A percentile compares a stretch with the other conserved stretches of the same genome.
Conservation (phyloP, 1,284 basidiomycete species). For the Ceratobasidium sp. region DNA sequence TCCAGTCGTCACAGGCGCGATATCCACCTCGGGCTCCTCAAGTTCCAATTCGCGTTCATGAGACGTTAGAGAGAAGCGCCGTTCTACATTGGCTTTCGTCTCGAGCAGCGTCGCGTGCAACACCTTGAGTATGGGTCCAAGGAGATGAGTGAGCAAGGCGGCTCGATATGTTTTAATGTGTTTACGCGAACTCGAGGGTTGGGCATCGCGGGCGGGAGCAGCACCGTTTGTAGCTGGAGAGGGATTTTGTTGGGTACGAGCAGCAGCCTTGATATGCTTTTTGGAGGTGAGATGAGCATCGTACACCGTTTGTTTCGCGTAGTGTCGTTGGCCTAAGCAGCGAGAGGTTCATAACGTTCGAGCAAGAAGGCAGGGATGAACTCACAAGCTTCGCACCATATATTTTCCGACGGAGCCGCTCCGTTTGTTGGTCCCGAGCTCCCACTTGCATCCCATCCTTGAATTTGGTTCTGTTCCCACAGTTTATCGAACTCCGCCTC, state of each 20-base stretch:
- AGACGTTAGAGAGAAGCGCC: constrained; percentile 94
- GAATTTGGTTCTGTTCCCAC: constrained; percentile 84
- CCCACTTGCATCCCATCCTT: constrained; percentile 76
- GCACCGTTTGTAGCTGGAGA: constrained; percentile 34
- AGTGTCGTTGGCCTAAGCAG: constrained; percentile 84
- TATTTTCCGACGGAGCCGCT: constrained; percentile 66
- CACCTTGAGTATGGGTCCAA: constrained; percentile 72
- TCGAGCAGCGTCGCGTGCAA: constrained; percentile 82
- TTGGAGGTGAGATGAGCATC: constrained; percentile 95
- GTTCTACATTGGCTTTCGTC: constrained; percentile 96
- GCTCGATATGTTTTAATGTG: constrained; percentile 73
- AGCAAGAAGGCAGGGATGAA: constrained; percentile 48
- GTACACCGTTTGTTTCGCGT: constrained; percentile 98
- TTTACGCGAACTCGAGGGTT: constrained; percentile 51
- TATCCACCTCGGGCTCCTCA: constrained; percentile 77
- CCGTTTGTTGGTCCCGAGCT: constrained; percentile 57
- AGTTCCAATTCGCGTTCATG: constrained; percentile 96
- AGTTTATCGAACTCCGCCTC: constrained; percentile 78
- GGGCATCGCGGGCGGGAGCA: constrained; percentile 51
- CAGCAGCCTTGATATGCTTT: constrained; percentile 92
- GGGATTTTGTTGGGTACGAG: constrained; percentile 60
- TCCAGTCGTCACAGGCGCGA: constrained; percentile 64
- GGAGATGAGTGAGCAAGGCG: constrained; percentile 80
- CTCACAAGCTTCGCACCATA: constrained; percentile 97
- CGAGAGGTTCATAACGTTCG: neutral